These are phyloP conservation scores for Podospora pseudoanserina DNA, from an alignment of 495 filamentous ascomycete species.

Conservation along the genomic window DNA sequence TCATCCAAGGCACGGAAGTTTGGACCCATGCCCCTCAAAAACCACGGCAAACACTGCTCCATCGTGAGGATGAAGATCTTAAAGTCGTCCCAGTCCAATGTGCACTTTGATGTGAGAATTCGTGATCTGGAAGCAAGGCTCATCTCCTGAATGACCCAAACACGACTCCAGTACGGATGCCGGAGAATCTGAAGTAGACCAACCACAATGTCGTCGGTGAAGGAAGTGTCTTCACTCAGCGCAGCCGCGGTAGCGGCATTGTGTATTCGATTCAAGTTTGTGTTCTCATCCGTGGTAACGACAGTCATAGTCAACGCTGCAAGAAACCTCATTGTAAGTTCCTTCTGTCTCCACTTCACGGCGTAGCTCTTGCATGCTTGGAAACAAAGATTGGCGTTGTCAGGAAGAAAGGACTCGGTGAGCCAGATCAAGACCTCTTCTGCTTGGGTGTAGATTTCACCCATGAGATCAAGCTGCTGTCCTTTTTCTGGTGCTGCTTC, in stretches of 20 bases:
- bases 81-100: not conserved
- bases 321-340: not conserved
- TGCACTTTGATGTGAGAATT: not conserved
- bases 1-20: not conserved
- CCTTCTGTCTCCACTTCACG: not conserved
- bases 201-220: not conserved
- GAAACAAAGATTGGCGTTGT: not conserved
- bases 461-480: not conserved
- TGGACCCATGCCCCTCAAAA: not conserved
- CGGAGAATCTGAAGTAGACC: not conserved
- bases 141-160: not conserved
- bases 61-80: not conserved
- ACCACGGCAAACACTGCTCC: not conserved
- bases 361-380: not conserved
- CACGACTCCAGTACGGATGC: not conserved
- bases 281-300: no score
- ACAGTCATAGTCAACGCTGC: no score
- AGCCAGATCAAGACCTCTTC: not conserved
- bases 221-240: not conserved
- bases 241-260: not conserved
- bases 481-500: not conserved
- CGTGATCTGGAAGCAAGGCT: not conserved
- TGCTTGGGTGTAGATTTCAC: not conserved
- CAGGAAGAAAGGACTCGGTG: not conserved
- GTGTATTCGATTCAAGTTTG: not conserved